phyloP scores from a whole-genome alignment of 805 yeast genomes.

The Kodamaea jinghongensis region DNA sequence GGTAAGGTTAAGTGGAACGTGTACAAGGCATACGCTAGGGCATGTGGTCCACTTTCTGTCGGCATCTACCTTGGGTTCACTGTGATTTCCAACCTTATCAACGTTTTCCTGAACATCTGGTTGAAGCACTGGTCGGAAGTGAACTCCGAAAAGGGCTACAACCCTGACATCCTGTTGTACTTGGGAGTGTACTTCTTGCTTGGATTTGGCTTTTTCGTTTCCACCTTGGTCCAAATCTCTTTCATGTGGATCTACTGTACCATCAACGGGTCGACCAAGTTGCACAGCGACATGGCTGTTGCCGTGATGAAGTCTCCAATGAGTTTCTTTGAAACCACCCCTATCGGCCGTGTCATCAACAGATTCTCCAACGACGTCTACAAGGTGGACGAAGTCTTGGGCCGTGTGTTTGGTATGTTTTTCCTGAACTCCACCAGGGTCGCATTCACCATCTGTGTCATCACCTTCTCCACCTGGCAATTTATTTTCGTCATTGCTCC shows the following conservation, averaged over 20 bases:
- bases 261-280: constrained; percentile 71
- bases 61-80: constrained; percentile 53
- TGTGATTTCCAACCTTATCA: constrained; percentile 54
- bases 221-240: constrained; percentile 62
- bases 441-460: constrained; percentile 73
- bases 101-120: constrained; percentile 83
- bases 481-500: constrained; percentile 73
- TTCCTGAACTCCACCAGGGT: constrained; percentile 61
- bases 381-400: constrained; percentile 77
- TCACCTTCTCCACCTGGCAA: constrained; percentile 85
- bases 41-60: constrained; percentile 75
- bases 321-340: constrained; percentile 95
- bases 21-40: constrained; percentile 78
- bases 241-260: constrained; percentile 79
- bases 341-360: constrained; percentile 87
- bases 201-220: constrained; percentile 65
- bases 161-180: constrained; percentile 71
- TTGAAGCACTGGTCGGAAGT: constrained; percentile 96
- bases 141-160: constrained; percentile 63
- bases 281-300: constrained; percentile 73
- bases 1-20: constrained; percentile 92
- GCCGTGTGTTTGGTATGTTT: constrained; percentile 69
- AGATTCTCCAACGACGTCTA: constrained; percentile 89
- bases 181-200: constrained; percentile 71
- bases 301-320: constrained; percentile 84